Percentiles rank a stretch among this genome's conserved stretches.
phyloP scores from a whole-genome alignment of 2,329 filamentous ascomycete genomes.

The Chaetomium olivaceum region DNA sequence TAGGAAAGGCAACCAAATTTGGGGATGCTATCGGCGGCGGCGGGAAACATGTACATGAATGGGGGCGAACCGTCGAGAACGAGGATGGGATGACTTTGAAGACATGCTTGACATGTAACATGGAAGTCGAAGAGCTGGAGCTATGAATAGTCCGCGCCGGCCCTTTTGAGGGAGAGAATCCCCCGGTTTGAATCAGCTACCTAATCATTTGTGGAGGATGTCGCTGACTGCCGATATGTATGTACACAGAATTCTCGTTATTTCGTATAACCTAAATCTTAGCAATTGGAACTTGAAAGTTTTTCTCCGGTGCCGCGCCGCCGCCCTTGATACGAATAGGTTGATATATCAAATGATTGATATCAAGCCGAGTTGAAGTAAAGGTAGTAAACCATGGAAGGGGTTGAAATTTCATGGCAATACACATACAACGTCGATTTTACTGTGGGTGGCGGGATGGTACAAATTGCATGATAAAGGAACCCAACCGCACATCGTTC shows the following conservation, averaged over 20 bases:
- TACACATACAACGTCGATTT: background rate
- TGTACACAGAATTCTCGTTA: background rate
- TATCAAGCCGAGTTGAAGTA: background rate
- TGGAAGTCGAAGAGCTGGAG: constrained; percentile 77
- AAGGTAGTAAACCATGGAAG: background rate
- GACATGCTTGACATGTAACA: constrained; percentile 73
- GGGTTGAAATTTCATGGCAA: background rate
- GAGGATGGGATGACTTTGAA: constrained; percentile 76
- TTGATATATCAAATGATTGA: too few relatives aligned
- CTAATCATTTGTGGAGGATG: background rate
- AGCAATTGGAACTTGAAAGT: background rate
- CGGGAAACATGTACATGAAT: constrained; percentile 85
- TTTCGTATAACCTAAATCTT: background rate
- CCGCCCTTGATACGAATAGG: too few relatives aligned
- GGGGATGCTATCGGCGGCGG: constrained; percentile 71
- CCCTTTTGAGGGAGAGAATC: background rate
- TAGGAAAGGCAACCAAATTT: constrained; percentile 59
- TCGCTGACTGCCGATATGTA: background rate
- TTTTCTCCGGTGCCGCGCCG: background rate
- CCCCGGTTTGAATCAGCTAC: too few relatives aligned
- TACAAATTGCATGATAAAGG: background rate
- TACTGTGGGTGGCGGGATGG: background rate
- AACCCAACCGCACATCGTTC: too few relatives aligned
- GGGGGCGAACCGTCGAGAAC: constrained; percentile 69
- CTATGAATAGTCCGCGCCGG: constrained; percentile 45